Conservation (phyloP, 495 filamentous ascomycete genomes). For the Penicillium manginii region DNA sequence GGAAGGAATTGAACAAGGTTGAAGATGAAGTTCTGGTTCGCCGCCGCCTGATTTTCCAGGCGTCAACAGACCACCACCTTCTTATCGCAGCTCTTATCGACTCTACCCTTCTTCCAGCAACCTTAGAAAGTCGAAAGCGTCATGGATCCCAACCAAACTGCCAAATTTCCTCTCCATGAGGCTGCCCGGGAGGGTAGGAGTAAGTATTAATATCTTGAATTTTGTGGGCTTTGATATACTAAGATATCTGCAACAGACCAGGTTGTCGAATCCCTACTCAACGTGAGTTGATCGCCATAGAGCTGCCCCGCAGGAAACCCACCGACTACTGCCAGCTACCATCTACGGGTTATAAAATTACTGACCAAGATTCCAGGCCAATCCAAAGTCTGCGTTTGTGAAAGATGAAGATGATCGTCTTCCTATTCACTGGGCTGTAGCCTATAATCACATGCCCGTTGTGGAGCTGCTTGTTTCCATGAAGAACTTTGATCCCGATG, state of each 20-base stretch:
- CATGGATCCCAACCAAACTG: slow-evolving; percentile 48
- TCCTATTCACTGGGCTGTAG: slow-evolving; percentile 93
- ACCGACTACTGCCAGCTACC: slow-evolving; percentile 5
- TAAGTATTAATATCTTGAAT: slow-evolving; percentile 42
- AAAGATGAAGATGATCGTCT: slow-evolving; percentile 90
- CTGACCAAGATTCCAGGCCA: slow-evolving; percentile 56
- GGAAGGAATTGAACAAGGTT: slow-evolving; percentile 10
- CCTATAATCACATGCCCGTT: slow-evolving; percentile 78
- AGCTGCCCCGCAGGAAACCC: slow-evolving; percentile 38
- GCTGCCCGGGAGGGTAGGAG: slow-evolving; percentile 86
- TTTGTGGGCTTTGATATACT: slow-evolving; percentile 13
- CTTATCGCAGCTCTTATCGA: slow-evolving; percentile 40
- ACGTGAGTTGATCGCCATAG: slow-evolving; percentile 50
- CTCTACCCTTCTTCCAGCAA: slow-evolving; percentile 4
- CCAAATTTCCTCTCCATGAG: slow-evolving; percentile 85
- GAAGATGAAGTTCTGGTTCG: neutral
- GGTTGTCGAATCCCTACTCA: slow-evolving; percentile 76
- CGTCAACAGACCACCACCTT: slow-evolving; percentile 18
- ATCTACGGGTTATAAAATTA: slow-evolving; percentile 1
- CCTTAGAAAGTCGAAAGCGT: slow-evolving; percentile 7
- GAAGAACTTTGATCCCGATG: slow-evolving; percentile 85
- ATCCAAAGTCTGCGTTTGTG: slow-evolving; percentile 72
- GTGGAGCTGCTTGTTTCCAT: slow-evolving; percentile 67
- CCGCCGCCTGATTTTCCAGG: slow-evolving; percentile 20
- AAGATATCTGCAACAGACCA: slow-evolving; percentile 45